Conservation (phyloP, 495 filamentous ascomycete genomes). For the Trichoderma erinaceum region DNA sequence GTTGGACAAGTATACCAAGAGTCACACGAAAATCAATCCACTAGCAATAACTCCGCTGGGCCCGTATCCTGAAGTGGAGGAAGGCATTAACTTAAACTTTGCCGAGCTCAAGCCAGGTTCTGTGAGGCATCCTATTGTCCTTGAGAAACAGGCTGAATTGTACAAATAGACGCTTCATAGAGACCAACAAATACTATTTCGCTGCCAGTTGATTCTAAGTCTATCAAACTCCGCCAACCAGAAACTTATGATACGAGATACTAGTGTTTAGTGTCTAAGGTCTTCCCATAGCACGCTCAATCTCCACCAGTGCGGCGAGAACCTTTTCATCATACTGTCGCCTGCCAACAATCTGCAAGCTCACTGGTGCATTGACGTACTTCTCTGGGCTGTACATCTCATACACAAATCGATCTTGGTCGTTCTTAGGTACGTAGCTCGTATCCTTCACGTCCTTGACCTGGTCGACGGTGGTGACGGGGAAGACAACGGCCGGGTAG, state of each 20-base stretch:
- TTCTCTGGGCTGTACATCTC: slow-evolving; percentile 26
- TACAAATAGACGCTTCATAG: background rate
- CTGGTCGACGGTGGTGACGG: slow-evolving; percentile 38
- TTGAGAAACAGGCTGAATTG: background rate
- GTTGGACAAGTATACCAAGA: slow-evolving; percentile 43
- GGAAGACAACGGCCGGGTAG: slow-evolving; percentile 51
- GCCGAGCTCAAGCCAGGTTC: background rate
- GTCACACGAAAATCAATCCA: slow-evolving; percentile 45
- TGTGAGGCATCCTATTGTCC: background rate
- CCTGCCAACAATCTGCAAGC: slow-evolving; percentile 45
- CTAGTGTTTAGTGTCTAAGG: background rate
- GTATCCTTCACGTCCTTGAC: slow-evolving; percentile 28
- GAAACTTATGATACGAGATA: background rate
- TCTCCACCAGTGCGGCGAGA: slow-evolving; percentile 22
- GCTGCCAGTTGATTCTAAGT: background rate
- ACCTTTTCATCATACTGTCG: slow-evolving; percentile 33
- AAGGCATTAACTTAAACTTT: slow-evolving; percentile 16
- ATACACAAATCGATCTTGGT: slow-evolving; percentile 25
- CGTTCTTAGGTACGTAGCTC: slow-evolving; percentile 38
- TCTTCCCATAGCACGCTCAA: slow-evolving; percentile 17
- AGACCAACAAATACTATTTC: background rate
- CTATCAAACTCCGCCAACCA: background rate
- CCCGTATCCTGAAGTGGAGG: slow-evolving; percentile 56
- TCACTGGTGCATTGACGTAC: slow-evolving; percentile 39
- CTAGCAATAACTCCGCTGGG: slow-evolving; percentile 57